Evolutionary conservation across 1,284 basidiomycete species (phyloP), one percentile per base, ranked within the genome.

Genomic region (Papiliotrema fonsecae): DNA sequence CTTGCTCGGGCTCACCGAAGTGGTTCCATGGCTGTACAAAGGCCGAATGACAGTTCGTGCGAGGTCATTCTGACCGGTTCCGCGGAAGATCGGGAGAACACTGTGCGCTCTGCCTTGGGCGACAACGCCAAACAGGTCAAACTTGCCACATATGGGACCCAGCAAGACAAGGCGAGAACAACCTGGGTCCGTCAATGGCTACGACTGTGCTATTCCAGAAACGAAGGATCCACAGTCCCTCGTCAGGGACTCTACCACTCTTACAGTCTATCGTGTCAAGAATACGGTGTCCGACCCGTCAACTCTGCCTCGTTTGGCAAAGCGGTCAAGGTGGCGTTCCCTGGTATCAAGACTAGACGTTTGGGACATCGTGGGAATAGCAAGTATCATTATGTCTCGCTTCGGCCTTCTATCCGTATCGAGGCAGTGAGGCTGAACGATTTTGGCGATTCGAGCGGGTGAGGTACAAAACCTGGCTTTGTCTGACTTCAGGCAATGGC

Each of bases 281-380:
- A 68, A 30, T 66, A 65, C 51, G 66, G 64, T 11, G 39, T 68
- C 25, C 54, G 60, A 52, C 87, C 91, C 65, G 89, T 93, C 77
- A 94, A 92, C 77, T 89, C 90, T 36, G 90, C 91, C 54, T 91
- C 89, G 4, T 80, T 94, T 61, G 90, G 90, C 56, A 94, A 96
- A 75, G 89, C 89, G 43, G 91, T 96, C 63, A 80, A 89, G 55
- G 81, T 87, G 49, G 90, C 88, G 72, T 96, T 90, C 76, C 88
- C 88, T 39, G 87, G 86, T 58, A 91, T 96, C 80, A 91, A 90
- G 79, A 94, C 90, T 39, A 80, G 91, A 58, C 84, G 91, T 50
- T 75, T 94, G 51, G 90, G 90, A 50, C 88, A 90, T 50, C 78
- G 90, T 69, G 90, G 90, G 48, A 91, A 92, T 76, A 89, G 60